Conservation (phyloP, 108 stramenopile genomes). For the Nannochloropsis gaditana region DNA sequence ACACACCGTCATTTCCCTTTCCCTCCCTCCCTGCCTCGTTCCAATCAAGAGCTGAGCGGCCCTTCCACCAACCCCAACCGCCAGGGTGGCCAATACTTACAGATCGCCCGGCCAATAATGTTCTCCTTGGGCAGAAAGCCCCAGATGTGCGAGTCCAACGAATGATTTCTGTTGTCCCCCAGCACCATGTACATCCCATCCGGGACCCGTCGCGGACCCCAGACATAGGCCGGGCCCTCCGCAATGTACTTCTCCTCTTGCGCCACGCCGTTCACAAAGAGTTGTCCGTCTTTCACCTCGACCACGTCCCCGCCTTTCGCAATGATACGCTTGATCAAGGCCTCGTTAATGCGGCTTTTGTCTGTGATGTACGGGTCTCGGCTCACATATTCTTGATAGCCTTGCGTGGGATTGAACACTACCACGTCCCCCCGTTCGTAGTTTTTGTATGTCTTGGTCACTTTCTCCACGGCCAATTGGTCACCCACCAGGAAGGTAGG, state of each 20-base stretch:
- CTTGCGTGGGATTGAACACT: constrained; percentile 83
- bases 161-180: constrained; percentile 56
- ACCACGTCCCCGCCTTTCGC: constrained; percentile 86
- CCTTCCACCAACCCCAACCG: constrained; percentile 31
- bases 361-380: constrained; percentile 52
- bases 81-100: constrained; percentile 50
- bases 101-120: constrained; percentile 42
- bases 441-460: constrained; percentile 73
- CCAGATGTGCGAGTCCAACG: constrained; percentile 55
- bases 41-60: neutral
- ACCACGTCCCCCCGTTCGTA: constrained; percentile 81
- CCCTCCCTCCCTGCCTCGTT: neutral
- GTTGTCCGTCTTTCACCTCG: constrained; percentile 69
- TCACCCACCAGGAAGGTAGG: constrained; percentile 94
- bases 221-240: constrained; percentile 73
- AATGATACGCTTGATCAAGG: constrained; percentile 89
- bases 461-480: constrained; percentile 89
- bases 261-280: constrained; percentile 75
- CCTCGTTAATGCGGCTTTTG: constrained; percentile 54
- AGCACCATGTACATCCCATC: constrained; percentile 57
- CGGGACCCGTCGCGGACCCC: constrained; percentile 75
- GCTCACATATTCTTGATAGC: constrained; percentile 67
- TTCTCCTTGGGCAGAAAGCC: constrained; percentile 48
- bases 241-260: constrained; percentile 82
- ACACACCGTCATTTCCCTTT: neutral